These are phyloP conservation scores for Ceratobasidium sp. DNA, from an alignment of 1,284 basidiomycete genomes.

Conservation along the genomic window DNA sequence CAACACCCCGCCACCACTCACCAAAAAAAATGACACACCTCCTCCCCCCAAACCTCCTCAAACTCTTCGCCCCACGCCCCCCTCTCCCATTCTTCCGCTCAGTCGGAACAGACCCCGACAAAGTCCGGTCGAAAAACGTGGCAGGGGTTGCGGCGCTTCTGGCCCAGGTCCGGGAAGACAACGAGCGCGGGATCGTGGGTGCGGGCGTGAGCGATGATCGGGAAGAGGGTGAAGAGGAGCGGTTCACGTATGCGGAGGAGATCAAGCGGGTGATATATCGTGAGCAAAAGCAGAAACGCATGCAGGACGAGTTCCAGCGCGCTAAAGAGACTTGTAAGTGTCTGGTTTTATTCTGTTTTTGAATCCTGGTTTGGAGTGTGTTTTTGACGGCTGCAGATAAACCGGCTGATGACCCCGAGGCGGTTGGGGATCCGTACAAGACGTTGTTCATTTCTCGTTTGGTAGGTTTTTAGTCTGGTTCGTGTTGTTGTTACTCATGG, in stretches of 20 bases:
- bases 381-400: constrained; percentile 68
- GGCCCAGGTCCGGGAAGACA: constrained; percentile 77
- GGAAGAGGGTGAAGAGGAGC: constrained; percentile 83
- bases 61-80: constrained; percentile 92
- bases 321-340: constrained; percentile 85
- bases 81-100: constrained; percentile 87
- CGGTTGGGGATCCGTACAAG: constrained; percentile 98
- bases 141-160: constrained; percentile 78
- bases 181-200: constrained; percentile 72
- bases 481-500: not conserved
- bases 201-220: constrained; percentile 66
- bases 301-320: constrained; percentile 80
- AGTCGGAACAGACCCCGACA: constrained; percentile 82
- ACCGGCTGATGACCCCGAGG: constrained; percentile 90
- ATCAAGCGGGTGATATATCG: constrained; percentile 78
- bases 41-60: constrained; percentile 91
- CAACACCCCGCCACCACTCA: constrained; percentile 11
- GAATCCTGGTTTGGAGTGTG: constrained; percentile 14
- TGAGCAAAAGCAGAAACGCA: constrained; percentile 83
- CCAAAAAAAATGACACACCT: constrained; percentile 70
- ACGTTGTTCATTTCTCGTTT: constrained; percentile 96
- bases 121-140: constrained; percentile 75
- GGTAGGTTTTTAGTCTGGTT: constrained; percentile 59
- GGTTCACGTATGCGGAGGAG: constrained; percentile 80
- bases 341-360: constrained; percentile 15